phyloP scores from a whole-genome alignment of 2,329 filamentous ascomycete genomes.

The Escovopsis sp. region DNA sequence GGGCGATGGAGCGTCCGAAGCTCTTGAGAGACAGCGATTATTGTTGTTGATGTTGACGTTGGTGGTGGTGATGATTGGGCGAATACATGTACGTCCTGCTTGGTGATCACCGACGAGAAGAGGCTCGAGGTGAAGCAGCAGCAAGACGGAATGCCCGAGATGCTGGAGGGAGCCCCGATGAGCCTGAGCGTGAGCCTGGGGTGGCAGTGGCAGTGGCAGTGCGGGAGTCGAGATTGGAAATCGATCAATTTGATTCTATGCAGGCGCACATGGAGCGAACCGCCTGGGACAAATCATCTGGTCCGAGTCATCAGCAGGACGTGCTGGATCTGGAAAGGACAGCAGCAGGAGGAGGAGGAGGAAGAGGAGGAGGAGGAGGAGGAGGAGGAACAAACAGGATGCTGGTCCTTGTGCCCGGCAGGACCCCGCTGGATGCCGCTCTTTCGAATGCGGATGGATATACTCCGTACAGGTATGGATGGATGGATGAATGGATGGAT shows the following conservation, averaged over 20 bases:
- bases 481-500: too few species aligned
- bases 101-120: too few species aligned
- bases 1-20: conserved; percentile 3
- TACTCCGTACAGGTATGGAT: too few species aligned
- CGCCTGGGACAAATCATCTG: neutral
- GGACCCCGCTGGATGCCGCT: too few species aligned
- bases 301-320: neutral
- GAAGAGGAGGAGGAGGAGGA: neutral
- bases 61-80: neutral
- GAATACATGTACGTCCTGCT: too few species aligned
- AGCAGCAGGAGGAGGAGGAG: neutral
- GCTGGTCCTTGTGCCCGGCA: too few species aligned
- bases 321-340: too few species aligned
- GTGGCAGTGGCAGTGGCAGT: neutral
- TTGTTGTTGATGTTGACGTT: neutral
- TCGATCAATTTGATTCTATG: too few species aligned
- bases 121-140: neutral
- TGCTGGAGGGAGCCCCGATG: too few species aligned
- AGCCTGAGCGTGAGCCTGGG: too few species aligned
- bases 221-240: neutral
- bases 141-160: neutral
- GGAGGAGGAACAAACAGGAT: neutral
- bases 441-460: too few species aligned
- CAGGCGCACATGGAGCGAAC: neutral
- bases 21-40: too few species aligned